Evolutionary conservation across 257 asterid species (phyloP), one percentile per base, ranked within the genome.

Genomic region (Hygrophila difformis): DNA sequence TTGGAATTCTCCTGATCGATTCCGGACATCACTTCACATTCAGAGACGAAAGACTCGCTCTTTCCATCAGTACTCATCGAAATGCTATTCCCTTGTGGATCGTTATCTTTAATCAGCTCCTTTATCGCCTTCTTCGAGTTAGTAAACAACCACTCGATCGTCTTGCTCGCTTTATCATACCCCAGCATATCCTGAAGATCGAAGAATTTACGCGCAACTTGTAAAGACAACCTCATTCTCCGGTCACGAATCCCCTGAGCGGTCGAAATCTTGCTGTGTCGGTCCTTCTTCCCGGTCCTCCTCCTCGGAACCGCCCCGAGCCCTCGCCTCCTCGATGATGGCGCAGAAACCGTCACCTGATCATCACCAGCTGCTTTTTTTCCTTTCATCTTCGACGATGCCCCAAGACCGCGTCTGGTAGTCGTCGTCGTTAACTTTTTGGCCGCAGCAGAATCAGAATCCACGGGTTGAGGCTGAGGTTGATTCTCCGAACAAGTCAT

Each of bases 111-210:
- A 4, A 42, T 22, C 1, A 71, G 66, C 31, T 79, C 91, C 52
- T 64, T 73, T 62, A 82, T 79, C 1, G 83, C 81, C 44, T 61
- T 69, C 38, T 71, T 76, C 19, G 94, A 78, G 26, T 82, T 71
- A 12, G 44, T 39, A 42, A 82, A 76, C 13, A 82, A 66, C 94
- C 94, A 82, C 66, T 82, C 94, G 5, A 82, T 82, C 0, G 94
- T 82, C 44, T 74, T 66, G 73, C 94, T 79, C 0, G 94, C 91
- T 17, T 82, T 82, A 42, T 82, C 94, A 10, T 73, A 79, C 3
- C 91, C 91, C 13, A 82, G 41, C 91, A 82, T 53, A 55, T 82
- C 94, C 54, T 82, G 94, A 11, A 82, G 77, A 57, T 82, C 91
- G 37, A 82, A 82, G 68, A 82, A 82, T 23, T 74, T 79, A 0